These are phyloP conservation scores for Penicillium oxalicum DNA, from an alignment of 2,329 filamentous ascomycete genomes.

Conservation along the genomic window DNA sequence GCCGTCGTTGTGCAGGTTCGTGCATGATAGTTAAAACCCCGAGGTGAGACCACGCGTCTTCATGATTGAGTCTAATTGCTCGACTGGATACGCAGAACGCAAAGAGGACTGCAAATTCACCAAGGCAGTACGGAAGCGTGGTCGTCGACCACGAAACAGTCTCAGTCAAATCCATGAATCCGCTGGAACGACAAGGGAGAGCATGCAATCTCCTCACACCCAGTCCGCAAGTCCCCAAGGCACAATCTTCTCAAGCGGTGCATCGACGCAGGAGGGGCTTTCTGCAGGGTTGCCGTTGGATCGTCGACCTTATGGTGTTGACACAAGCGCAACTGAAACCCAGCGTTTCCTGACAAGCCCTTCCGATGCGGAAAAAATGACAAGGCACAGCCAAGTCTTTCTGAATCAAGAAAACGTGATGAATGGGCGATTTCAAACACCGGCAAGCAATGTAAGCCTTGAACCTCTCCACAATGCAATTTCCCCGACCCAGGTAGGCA, in stretches of 20 bases:
- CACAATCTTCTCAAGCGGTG: conserved; percentile 3
- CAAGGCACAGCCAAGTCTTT: neutral
- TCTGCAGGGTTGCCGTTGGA: neutral
- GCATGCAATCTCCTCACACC: neutral
- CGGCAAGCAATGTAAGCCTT: neutral
- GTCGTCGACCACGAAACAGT: conserved; percentile 12
- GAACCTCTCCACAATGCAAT: conserved; percentile 1
- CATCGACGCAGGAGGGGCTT: neutral
- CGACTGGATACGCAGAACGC: conserved; percentile 7
- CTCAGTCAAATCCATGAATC: neutral
- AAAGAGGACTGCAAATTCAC: conserved; percentile 19
- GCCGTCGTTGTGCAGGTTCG: conserved; percentile 20
- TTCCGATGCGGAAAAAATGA: neutral
- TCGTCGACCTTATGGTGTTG: neutral
- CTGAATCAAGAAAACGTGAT: neutral
- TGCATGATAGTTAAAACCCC: neutral
- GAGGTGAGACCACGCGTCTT: too few relatives aligned
- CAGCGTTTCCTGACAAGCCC: neutral
- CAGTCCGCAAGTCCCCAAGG: conserved; percentile 1
- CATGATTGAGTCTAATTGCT: neutral
- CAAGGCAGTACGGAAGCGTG: conserved; percentile 20
- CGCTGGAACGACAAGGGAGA: neutral
- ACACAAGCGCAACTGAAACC: neutral
- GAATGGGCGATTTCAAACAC: neutral
- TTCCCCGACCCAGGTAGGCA: neutral